Evolutionary conservation across 2,329 filamentous ascomycete genomes (phyloP), one percentile per base, ranked within the genome.

Genomic region (Colletotrichum sp.): DNA sequence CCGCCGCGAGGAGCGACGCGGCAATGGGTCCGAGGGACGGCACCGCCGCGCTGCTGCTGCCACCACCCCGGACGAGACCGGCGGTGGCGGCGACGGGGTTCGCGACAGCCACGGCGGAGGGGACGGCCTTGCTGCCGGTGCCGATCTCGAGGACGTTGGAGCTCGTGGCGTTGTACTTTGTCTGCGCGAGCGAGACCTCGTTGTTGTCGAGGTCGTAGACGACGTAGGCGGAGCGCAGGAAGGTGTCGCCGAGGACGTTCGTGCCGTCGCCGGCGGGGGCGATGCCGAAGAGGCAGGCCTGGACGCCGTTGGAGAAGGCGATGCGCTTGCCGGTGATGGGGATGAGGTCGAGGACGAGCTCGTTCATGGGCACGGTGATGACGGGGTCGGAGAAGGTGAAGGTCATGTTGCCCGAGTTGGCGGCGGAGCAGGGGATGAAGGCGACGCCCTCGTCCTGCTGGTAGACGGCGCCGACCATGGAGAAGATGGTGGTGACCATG

Each of bases 131-230:
- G 15, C 83, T 83, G 8, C 90, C 90, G 13, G 84, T 85, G 26
- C 84, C 84, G 72, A 94, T 93, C 84, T 93, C 91, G 44, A 88
- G 78, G 18, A 94, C 83, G 65, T 87, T 87, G 7, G 86, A 87
- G 18, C 80, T 76, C 0, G 89, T 89, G 6, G 88, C 86, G 81
- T 94, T 91, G 83, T 92, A 93, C 67, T 88, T 90, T 21, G 93
- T 93, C 82, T 93, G 91, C 2, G 93, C 94, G 36, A 95, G 84
- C 3, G 92, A 93, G 78, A 95, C 92, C 84, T 94, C 88, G 81
- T 95, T 92, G 82, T 94, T 95, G 32, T 88, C 90, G 26, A 95
- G 87, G 81, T 95, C 93, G 81, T 94, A 95, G 13, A 96, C 94
- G 16, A 95, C 90, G 79, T 96, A 96, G 0, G 94, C 94, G 44